Evolutionary conservation across 768 basidiomycete genomes (phyloP), one percentile per base, ranked within the genome.

Genomic region (Tricholoma terreum): DNA sequence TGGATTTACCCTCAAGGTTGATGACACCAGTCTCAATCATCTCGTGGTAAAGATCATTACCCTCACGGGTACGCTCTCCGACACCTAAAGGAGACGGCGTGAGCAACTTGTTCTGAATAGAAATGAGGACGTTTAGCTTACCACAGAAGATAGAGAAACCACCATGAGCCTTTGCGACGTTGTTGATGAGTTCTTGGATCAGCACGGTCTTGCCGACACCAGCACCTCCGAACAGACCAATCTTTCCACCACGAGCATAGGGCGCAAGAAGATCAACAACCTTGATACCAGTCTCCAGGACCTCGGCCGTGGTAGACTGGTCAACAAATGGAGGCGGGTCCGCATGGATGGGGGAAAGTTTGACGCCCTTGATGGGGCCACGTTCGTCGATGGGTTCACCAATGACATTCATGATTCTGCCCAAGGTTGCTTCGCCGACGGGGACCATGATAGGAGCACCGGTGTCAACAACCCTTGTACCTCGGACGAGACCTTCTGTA

Each of bases 11-110:
- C 73, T 98, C 85, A 71, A 98, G 87, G 80, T 98, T 96, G 85
- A 99, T 99, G 85, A 99, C 97, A 87, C 97, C 97, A 57, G 97
- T 99, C 77, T 99, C 96, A 78, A 98, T 98, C 97, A 99, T 97
- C 80, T 96, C 94, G 75, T 97, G 94, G 78, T 96, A 95, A 65
- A 95, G 78, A 80, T 94, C 97, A 82, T 99, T 99, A 79, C 97
- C 97, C 88, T 99, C 97, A 82, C 97, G 96, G 62, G 97, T 99
- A 77, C 97, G 93, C 78, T 99, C 97, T 64, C 97, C 97, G 75
- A 99, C 97, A 89, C 96, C 95, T 90, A 48, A 27, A 45, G 46
- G 45, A 48, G 30, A 55, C 46, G 31, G 42, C 24, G 33, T 45
- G 48, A 50, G 50, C 27, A 17, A n/a, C 24, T 54, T 11, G 46